Conservation (phyloP, 75 land plant genomes). For the Isoetes taiwanensis region DNA sequence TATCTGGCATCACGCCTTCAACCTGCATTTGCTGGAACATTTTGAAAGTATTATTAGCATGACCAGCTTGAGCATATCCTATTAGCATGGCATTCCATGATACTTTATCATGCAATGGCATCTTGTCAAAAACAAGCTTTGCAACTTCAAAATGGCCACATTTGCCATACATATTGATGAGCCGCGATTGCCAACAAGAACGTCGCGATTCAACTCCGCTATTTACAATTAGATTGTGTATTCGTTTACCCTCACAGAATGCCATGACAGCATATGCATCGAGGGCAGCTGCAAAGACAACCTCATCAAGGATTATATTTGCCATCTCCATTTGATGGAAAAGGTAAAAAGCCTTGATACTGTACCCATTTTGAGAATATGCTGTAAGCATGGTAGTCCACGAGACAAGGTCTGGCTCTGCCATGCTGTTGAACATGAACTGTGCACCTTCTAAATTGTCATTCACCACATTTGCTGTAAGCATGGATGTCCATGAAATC, state of each 20-base stretch:
- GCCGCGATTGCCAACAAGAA: no score
- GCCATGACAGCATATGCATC: no score
- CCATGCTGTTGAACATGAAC: neutral
- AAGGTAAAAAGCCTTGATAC: no score
- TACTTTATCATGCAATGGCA: constrained; percentile 11
- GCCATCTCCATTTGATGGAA: no score
- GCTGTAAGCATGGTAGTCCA: constrained; percentile 10
- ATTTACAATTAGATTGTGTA: no score
- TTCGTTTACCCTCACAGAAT: no score
- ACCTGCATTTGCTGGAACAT: constrained; percentile 21
- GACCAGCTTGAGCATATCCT: constrained; percentile 17
- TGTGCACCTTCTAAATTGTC: neutral
- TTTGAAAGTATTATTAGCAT: constrained; percentile 4
- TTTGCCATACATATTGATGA: constrained; percentile 22
- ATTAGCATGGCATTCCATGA: constrained; percentile 27
- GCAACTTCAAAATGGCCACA: constrained; percentile 23
- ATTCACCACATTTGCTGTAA: no score
- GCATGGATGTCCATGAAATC: no score
- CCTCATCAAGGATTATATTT: no score
- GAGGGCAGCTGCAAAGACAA: no score
- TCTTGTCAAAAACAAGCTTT: constrained; percentile 18
- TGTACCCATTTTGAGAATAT: neutral
- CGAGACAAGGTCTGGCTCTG: neutral
- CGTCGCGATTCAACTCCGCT: no score
- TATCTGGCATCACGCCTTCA: constrained; percentile 20